phyloP scores from a whole-genome alignment of 768 basidiomycete species.

The Agrocybe pediades region DNA sequence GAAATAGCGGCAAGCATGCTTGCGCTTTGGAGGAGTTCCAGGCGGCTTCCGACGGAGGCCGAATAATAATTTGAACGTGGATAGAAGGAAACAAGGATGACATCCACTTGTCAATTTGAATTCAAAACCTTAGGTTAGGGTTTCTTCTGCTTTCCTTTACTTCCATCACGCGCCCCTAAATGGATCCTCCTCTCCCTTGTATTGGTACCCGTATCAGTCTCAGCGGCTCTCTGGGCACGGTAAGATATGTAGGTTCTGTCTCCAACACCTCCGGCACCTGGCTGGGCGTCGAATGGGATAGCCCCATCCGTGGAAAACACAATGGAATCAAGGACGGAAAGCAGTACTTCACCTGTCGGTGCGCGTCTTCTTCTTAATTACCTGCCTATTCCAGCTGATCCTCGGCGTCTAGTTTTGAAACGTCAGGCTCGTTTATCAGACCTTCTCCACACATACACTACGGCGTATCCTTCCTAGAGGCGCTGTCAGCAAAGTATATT shows the following conservation, averaged over 20 bases:
- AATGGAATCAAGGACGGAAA: slow-evolving; percentile 78
- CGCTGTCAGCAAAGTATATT: slow-evolving; percentile 78
- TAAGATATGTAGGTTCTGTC: slow-evolving; percentile 70
- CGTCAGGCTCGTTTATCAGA: slow-evolving; percentile 81
- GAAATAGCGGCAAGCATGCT: slow-evolving; percentile 30
- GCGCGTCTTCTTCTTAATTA: slow-evolving; percentile 24
- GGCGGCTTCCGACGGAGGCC: slow-evolving; percentile 22
- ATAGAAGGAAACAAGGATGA: not conserved
- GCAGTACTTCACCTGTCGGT: slow-evolving; percentile 82
- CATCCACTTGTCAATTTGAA: not conserved
- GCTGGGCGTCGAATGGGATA: slow-evolving; percentile 99
- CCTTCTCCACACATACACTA: slow-evolving; percentile 58
- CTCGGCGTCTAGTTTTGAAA: slow-evolving; percentile 46
- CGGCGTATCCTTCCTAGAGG: slow-evolving; percentile 73
- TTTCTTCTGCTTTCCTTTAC: slow-evolving; percentile 18
- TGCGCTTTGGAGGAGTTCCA: not conserved
- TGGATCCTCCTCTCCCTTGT: slow-evolving; percentile 29
- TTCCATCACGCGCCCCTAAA: not conserved
- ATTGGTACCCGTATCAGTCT: slow-evolving; percentile 59
- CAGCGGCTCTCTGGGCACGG: slow-evolving; percentile 61
- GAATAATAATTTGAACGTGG: slow-evolving; percentile 8
- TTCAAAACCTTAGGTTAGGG: slow-evolving; percentile 30
- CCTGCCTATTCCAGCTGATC: slow-evolving; percentile 7
- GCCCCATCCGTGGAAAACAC: slow-evolving; percentile 82
- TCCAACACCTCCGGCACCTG: slow-evolving; percentile 67